Evolutionary conservation across 1,284 basidiomycete species (phyloP).

Genomic region (Schizophyllum commune): DNA sequence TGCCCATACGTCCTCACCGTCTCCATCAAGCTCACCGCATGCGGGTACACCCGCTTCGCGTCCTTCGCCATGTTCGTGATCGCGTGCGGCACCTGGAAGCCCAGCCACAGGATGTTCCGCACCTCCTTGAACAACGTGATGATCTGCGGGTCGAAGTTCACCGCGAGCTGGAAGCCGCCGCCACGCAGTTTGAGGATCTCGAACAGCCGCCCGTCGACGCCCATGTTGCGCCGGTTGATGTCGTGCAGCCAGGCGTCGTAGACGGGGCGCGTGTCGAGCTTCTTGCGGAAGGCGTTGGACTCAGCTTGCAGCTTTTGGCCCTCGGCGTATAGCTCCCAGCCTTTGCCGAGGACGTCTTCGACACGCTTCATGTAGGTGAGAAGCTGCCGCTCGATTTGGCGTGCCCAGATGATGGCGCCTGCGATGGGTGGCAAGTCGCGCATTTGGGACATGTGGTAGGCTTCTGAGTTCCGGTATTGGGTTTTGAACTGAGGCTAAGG

Average conservation of each 20-base stretch:
- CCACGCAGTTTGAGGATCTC: constrained; percentile 79
- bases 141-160: constrained; percentile 97
- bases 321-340: constrained; percentile 99
- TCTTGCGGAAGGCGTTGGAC: constrained; percentile 87
- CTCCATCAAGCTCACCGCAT: constrained; percentile 98
- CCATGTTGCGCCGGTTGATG: constrained; percentile 88
- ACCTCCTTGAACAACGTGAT: constrained; percentile 99
- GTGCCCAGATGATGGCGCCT: constrained; percentile 97
- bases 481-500: constrained; percentile 66
- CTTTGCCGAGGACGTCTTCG: constrained; percentile 96
- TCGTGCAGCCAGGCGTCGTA: constrained; percentile 97
- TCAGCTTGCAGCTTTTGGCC: constrained; percentile 95
- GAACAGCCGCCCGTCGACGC: constrained; percentile 92
- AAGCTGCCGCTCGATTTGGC: constrained; percentile 96
- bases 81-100: constrained; percentile 91
- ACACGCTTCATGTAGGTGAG: constrained; percentile 99
- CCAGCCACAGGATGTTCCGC: constrained; percentile 90
- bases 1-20: constrained; percentile 95
- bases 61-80: constrained; percentile 97
- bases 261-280: constrained; percentile 89
- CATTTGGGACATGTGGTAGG: constrained; percentile 97
- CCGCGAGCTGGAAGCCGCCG: constrained; percentile 81
- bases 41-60: constrained; percentile 95
- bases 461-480: constrained; percentile 91
- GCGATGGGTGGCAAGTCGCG: constrained; percentile 96